Percentiles rank a stretch among this genome's conserved stretches.
Conservation (phyloP, 441 rosid genomes). For the Raphanus hybrid region DNA sequence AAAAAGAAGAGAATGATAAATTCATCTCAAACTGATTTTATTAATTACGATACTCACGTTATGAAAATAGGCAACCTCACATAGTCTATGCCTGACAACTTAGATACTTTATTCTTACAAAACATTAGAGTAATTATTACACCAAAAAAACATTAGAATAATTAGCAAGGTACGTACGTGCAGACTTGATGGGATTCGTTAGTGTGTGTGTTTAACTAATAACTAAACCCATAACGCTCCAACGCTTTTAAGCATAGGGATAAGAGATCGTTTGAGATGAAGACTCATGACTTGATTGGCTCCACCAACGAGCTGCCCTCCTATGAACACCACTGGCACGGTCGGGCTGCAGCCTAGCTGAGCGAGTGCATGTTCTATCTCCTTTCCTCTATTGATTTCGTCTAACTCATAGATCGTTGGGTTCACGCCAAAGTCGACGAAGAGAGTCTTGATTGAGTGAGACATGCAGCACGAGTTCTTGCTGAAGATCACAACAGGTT, state of each 20-base stretch:
- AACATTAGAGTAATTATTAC: no score
- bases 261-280: conserved; percentile 48
- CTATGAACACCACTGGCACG: conserved; percentile 68
- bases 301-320: conserved; percentile 74
- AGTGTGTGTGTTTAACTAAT: no score
- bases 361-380: conserved; percentile 63
- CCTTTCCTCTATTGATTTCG: conserved; percentile 57
- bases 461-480: conserved; percentile 56
- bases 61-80: no score
- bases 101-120: no score
- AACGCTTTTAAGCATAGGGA: conserved; percentile 65
- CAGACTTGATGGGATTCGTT: no score
- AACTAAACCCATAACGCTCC: conserved; percentile 54
- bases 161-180: no score
- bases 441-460: conserved; percentile 62
- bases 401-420: conserved; percentile 65
- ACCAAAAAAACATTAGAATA: no score
- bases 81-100: no score
- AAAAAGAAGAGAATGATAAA: no score
- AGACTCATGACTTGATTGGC: conserved; percentile 59
- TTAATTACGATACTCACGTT: no score
- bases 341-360: conserved; percentile 61
- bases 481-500: conserved; percentile 78
- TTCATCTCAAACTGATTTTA: no score
- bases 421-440: conserved; percentile 66